Evolutionary conservation across 805 yeast genomes (phyloP).

Genomic region (Metschnikowia aberdeeniae): DNA sequence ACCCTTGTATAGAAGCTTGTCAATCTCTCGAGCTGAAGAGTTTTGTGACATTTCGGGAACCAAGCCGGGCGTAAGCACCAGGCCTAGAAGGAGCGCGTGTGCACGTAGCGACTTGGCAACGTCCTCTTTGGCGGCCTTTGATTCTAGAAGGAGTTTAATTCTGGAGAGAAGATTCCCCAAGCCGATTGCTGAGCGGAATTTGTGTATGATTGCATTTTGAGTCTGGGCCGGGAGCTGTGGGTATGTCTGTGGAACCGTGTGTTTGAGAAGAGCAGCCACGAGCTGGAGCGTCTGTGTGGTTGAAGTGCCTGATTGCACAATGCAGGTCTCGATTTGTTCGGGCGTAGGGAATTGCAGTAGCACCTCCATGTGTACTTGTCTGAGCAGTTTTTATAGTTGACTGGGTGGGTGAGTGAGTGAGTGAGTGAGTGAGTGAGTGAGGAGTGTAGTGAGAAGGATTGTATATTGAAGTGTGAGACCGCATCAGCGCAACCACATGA

Average conservation of each 20-base stretch:
- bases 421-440: neutral
- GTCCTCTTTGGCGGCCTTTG: constrained; percentile 12
- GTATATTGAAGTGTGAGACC: too few relatives aligned
- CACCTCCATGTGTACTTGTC: constrained; percentile 7
- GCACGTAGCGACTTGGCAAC: constrained; percentile 5
- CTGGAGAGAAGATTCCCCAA: constrained; percentile 27
- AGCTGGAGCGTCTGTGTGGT: constrained; percentile 7
- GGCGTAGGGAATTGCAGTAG: constrained; percentile 13
- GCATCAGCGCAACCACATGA: neutral
- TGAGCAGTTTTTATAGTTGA: neutral
- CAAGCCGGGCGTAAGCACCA: constrained; percentile 17
- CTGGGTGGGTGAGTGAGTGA: neutral
- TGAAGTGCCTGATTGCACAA: neutral
- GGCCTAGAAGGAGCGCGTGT: constrained; percentile 13
- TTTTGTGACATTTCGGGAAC: constrained; percentile 9
- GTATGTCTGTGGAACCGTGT: constrained; percentile 33
- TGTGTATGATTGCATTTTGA: constrained; percentile 7
- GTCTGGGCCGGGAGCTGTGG: constrained; percentile 14
- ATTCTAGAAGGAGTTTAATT: constrained; percentile 7
- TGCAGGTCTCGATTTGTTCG: constrained; percentile 11
- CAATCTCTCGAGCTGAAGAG: constrained; percentile 25
- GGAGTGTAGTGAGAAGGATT: neutral
- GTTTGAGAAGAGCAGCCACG: constrained; percentile 24
- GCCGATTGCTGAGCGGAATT: constrained; percentile 26
- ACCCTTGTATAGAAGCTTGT: constrained; percentile 36